phyloP scores from a whole-genome alignment of 306 rosid genomes.

The Cucurbita maxima region DNA sequence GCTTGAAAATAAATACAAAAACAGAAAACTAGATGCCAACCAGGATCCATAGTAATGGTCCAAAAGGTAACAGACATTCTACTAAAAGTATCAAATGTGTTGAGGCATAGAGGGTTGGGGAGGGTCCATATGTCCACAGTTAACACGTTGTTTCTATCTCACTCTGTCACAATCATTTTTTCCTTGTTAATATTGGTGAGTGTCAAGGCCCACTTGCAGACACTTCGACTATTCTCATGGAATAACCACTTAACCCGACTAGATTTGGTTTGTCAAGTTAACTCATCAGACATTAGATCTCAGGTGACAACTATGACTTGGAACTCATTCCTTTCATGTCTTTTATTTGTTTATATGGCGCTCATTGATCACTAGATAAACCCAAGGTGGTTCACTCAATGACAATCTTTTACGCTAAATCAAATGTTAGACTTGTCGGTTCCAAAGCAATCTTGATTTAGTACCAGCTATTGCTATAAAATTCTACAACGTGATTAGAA shows the following conservation, averaged over 20 bases:
- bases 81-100: not conserved
- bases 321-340: too few species aligned
- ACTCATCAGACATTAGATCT: too few species aligned
- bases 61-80: not conserved
- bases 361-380: not conserved
- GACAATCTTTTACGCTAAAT: not conserved
- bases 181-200: not conserved
- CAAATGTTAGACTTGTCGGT: not conserved
- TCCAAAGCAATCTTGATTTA: too few species aligned
- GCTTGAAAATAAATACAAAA: not conserved
- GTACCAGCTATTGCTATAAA: too few species aligned
- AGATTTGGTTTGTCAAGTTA: too few species aligned
- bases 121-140: not conserved
- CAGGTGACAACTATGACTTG: too few species aligned
- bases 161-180: not conserved
- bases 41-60: not conserved
- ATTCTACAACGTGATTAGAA: too few species aligned
- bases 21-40: not conserved
- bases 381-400: not conserved
- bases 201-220: too few species aligned
- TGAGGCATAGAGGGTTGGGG: not conserved
- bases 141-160: not conserved
- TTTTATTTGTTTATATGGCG: too few species aligned
- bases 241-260: too few species aligned
- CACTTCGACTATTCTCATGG: too few species aligned